Percentiles rank a stretch among this genome's conserved stretches.
Conservation (phyloP, 768 basidiomycete species). For the Fomitopsis pulvina region DNA sequence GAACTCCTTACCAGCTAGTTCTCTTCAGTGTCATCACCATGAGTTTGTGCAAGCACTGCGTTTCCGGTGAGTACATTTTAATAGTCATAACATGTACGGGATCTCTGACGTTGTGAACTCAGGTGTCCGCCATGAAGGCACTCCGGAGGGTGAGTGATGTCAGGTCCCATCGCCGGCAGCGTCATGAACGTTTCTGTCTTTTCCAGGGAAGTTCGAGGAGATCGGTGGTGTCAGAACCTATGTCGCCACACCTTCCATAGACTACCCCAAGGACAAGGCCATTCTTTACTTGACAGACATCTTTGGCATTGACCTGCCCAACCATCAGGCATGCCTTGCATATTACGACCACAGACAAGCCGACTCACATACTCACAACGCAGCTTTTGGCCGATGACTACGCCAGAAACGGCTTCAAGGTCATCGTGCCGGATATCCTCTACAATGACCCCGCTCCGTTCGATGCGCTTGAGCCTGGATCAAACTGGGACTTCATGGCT, state of each 20-base stretch:
- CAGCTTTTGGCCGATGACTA: constrained; percentile 27
- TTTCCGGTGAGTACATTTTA: background rate
- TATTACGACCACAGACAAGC: background rate
- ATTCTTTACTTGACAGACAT: constrained; percentile 35
- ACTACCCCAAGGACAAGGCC: constrained; percentile 35
- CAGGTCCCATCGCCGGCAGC: background rate
- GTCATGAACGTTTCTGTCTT: background rate
- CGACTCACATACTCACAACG: background rate
- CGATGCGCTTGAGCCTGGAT: constrained; percentile 3
- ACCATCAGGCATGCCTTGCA: constrained; percentile 22
- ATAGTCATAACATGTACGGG: background rate
- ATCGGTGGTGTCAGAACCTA: constrained; percentile 33
- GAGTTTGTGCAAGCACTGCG: constrained; percentile 51
- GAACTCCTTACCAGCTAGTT: background rate
- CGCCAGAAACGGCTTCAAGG: constrained; percentile 26
- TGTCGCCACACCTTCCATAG: constrained; percentile 31
- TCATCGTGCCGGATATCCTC: constrained; percentile 23
- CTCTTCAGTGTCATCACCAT: constrained; percentile 20
- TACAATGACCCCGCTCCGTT: constrained; percentile 18
- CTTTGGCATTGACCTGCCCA: constrained; percentile 29
- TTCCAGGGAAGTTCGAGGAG: constrained; percentile 25
- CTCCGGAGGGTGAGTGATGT: constrained; percentile 28
- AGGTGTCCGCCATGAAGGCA: constrained; percentile 32
- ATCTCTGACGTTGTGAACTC: background rate
- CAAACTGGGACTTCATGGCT: constrained; percentile 20